Conservation (phyloP, 495 filamentous ascomycete genomes). For the Penicillium salamii region DNA sequence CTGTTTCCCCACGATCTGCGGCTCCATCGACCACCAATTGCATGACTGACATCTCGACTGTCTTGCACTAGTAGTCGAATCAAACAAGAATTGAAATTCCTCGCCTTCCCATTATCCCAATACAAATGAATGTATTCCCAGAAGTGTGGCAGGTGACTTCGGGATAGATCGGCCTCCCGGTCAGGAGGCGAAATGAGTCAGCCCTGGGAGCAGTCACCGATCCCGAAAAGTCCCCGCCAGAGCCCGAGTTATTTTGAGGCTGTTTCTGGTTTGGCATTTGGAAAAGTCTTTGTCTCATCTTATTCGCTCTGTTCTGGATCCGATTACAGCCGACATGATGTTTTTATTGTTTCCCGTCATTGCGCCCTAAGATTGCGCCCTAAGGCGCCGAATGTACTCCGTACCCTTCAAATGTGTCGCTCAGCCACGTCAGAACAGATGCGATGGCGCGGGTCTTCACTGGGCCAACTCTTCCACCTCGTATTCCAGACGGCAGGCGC, state of each 20-base stretch:
- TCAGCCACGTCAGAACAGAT: no score
- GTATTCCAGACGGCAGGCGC: no score
- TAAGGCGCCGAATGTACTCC: no score
- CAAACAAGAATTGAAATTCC: slow-evolving; percentile 23
- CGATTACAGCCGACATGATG: no score
- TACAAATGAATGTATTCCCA: background rate
- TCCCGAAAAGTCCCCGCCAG: slow-evolving; percentile 26
- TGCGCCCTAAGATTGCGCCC: no score
- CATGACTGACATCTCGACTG: background rate
- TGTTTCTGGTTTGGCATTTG: background rate
- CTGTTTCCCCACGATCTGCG: background rate
- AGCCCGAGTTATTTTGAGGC: background rate
- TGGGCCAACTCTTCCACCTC: no score
- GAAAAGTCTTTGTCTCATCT: background rate
- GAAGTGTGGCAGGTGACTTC: slow-evolving; percentile 27
- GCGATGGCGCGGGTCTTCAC: no score
- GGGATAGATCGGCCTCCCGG: slow-evolving; percentile 23
- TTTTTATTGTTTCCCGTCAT: no score
- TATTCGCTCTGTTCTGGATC: no score
- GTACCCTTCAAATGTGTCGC: no score
- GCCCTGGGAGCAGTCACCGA: slow-evolving; percentile 12
- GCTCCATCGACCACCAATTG: slow-evolving; percentile 7
- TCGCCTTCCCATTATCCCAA: slow-evolving; percentile 27
- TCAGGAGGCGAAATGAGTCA: slow-evolving; percentile 4
- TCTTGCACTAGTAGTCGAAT: background rate